Percentiles rank a stretch among this genome's conserved stretches.
Evolutionary conservation across 495 filamentous ascomycete species (phyloP).

Genomic region (Xylaria cubensis): DNA sequence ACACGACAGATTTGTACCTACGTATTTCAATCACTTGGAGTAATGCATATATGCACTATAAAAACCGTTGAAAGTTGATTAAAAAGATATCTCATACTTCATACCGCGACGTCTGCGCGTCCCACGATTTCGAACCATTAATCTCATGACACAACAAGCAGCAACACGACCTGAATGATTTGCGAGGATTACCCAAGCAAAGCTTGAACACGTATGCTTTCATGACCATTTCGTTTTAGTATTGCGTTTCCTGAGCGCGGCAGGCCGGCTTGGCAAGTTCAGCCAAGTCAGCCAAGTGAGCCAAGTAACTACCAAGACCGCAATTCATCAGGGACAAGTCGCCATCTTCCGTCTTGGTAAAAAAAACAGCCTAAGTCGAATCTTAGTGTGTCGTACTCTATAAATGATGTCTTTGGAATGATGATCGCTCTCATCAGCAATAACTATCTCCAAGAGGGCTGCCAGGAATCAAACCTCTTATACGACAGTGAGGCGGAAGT

Average conservation of each 20-base stretch:
- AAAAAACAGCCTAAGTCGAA: slow-evolving; percentile 8
- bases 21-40: not conserved
- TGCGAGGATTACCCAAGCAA: not conserved
- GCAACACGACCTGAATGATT: not conserved
- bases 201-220: not conserved
- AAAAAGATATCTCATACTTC: not conserved
- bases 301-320: slow-evolving; percentile 21
- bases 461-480: not conserved
- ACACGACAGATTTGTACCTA: not conserved
- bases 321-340: slow-evolving; percentile 14
- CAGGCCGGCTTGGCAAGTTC: slow-evolving; percentile 16
- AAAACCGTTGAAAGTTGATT: not conserved
- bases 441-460: not conserved
- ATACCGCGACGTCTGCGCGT: not conserved
- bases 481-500: not conserved
- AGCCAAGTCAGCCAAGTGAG: slow-evolving; percentile 20
- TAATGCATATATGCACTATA: not conserved
- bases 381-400: not conserved
- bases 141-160: not conserved
- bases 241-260: not conserved
- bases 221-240: not conserved
- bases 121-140: slow-evolving; percentile 3
- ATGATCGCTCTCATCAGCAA: not conserved
- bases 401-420: not conserved
- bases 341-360: not conserved